Evolutionary conservation across 2,329 filamentous ascomycete genomes (phyloP), one percentile per base, ranked within the genome.

Genomic region (Alternaria gaisen): DNA sequence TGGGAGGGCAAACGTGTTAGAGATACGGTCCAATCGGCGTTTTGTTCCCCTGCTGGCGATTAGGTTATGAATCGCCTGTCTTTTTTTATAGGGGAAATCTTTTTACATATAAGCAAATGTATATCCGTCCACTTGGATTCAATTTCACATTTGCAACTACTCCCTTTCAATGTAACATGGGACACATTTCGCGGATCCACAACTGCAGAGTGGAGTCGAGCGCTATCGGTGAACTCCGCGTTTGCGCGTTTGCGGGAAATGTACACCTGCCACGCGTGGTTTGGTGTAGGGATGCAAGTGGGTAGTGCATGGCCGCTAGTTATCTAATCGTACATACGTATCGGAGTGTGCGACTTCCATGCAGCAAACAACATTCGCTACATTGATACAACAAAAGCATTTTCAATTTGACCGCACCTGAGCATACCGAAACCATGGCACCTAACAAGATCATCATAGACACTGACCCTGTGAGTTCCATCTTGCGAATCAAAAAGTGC

Each of bases 381-480:
- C 24, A 26, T n/a, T 9, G 11, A 10, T 34, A 34, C 32, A 34
- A 34, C 32, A 16, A 34, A 12, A 34, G 28, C 28, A 4, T 30
- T 30, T 30, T 11, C 28, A 9, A 30, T 30, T 4, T 11, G 28
- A 30, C 10, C 28, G 10, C 28, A 30, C 28, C 28, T 8, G 32
- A 16, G 32, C 5, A 16, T 36, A 36, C 14, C 28, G n/a, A n/a
- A 42, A 50, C 18, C 9, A 62, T 83, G 80, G 74, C 79, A 3
- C 78, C 80, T 4, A 80, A 80, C 48, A 82, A 90, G 72, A 90
- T 99, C 69, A 97, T 99, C 72, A 95, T 99, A 72, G 95, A 99
- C 76, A 98, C 94, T 3, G 95, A 98, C 77, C 94, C 94, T 82
- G 94, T 92, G 83, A 68, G 78, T 70, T 32, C 38, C 18, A 4